Percentiles rank a stretch among this genome's conserved stretches.
phyloP scores from a whole-genome alignment of 2,329 filamentous ascomycete species.

The Apiospora pterosperma region DNA sequence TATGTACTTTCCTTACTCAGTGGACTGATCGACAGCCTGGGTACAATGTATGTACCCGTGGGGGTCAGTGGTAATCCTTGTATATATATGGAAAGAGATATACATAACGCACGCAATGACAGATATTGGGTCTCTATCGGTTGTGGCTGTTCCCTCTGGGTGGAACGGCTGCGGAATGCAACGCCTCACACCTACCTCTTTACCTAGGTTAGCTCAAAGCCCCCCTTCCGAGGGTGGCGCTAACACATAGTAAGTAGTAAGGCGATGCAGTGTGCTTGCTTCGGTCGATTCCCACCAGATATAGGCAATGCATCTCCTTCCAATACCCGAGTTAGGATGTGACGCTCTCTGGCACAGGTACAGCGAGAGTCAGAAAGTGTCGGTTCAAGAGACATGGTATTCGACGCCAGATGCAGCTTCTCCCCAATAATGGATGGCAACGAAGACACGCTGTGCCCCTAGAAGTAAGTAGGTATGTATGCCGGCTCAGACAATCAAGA shows the following conservation, averaged over 20 bases:
- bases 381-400: too few species aligned
- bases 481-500: background rate
- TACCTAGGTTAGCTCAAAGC: background rate
- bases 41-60: background rate
- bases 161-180: background rate
- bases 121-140: background rate
- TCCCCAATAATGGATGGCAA: too few species aligned
- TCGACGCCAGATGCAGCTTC: too few species aligned
- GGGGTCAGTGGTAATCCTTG: background rate
- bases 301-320: background rate
- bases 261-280: background rate
- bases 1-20: background rate
- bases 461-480: too few species aligned
- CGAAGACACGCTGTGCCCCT: too few species aligned
- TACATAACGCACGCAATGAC: background rate
- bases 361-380: too few species aligned
- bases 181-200: background rate
- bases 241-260: background rate
- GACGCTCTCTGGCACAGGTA: too few species aligned
- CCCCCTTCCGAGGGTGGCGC: background rate
- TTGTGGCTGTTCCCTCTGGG: background rate
- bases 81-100: background rate
- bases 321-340: background rate
- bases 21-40: background rate
- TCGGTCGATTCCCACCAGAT: too few species aligned